Evolutionary conservation across 306 rosid species (phyloP).

Genomic region (Cyamopsis tetragonoloba): DNA sequence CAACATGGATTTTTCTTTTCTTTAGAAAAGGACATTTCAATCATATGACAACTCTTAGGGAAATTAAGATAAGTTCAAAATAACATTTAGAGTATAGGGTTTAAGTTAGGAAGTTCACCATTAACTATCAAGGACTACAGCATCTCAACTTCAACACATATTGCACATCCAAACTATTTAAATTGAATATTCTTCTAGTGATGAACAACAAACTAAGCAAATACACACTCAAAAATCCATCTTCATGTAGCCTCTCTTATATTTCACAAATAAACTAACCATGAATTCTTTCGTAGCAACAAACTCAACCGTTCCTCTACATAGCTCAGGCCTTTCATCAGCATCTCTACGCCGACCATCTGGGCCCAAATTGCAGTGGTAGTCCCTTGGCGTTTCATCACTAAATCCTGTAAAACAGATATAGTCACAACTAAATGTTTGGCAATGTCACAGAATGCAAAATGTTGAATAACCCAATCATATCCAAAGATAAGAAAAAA

Average conservation of each 20-base stretch:
- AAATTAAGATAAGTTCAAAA: background rate
- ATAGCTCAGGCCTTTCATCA: conserved; percentile 93
- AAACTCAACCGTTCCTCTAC: conserved; percentile 97
- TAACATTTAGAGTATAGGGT: background rate
- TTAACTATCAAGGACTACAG: background rate
- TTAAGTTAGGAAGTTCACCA: background rate
- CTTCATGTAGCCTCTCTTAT: background rate
- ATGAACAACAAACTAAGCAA: conserved; percentile 5
- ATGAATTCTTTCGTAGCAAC: conserved; percentile 92
- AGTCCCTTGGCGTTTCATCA: conserved; percentile 97
- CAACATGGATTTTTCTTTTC: conserved; percentile 1
- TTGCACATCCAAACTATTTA: background rate
- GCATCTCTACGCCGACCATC: conserved; percentile 98
- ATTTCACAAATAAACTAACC: conserved; percentile 55
- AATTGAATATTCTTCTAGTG: conserved; percentile 4
- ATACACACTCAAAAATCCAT: background rate
- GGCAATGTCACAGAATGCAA: background rate
- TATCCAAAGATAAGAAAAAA: background rate
- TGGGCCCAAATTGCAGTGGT: conserved; percentile 98
- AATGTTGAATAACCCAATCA: conserved; percentile 5
- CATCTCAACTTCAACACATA: background rate
- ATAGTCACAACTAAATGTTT: conserved; percentile 1
- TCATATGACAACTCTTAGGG: background rate
- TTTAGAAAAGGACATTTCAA: background rate
- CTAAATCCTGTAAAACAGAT: conserved; percentile 69